These are phyloP conservation scores for Pseudogymnoascus sp. DNA, from an alignment of 2,329 filamentous ascomycete genomes.

Conservation along the genomic window DNA sequence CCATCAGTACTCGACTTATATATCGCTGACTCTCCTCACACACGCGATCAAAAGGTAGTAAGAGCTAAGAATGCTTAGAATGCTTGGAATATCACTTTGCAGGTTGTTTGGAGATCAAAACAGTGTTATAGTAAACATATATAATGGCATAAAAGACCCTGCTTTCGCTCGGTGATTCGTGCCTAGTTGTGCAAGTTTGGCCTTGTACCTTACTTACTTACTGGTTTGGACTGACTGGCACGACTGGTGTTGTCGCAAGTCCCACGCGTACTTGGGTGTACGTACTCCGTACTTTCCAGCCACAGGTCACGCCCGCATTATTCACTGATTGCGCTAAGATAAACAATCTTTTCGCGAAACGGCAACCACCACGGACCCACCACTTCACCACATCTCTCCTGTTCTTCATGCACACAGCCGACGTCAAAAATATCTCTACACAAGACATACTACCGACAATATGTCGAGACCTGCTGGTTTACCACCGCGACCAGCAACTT, in stretches of 20 bases:
- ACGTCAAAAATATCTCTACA: background rate
- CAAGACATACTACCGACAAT: background rate
- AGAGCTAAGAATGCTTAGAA: background rate
- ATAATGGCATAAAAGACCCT: background rate
- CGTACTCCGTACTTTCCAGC: constrained; percentile 1
- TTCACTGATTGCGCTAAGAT: constrained; percentile 10
- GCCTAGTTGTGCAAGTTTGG: background rate
- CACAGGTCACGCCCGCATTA: constrained; percentile 1
- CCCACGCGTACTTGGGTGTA: background rate
- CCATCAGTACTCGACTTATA: background rate
- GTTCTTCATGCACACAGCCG: constrained; percentile 4
- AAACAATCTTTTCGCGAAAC: constrained; percentile 9
- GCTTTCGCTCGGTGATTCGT: background rate
- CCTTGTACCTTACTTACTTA: background rate
- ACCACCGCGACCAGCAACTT: background rate
- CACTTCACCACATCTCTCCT: background rate
- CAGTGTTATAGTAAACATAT: constrained; percentile 3
- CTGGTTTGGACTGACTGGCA: background rate
- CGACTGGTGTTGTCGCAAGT: background rate
- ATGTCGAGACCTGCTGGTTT: constrained; percentile 10
- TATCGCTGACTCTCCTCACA: background rate
- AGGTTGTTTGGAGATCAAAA: background rate
- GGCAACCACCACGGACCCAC: background rate
- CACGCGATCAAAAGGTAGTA: background rate
- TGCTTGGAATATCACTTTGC: background rate